Base-by-base conservation (phyloP, 306 rosid genomes). In the Pyrus pyrifolia region DNA sequence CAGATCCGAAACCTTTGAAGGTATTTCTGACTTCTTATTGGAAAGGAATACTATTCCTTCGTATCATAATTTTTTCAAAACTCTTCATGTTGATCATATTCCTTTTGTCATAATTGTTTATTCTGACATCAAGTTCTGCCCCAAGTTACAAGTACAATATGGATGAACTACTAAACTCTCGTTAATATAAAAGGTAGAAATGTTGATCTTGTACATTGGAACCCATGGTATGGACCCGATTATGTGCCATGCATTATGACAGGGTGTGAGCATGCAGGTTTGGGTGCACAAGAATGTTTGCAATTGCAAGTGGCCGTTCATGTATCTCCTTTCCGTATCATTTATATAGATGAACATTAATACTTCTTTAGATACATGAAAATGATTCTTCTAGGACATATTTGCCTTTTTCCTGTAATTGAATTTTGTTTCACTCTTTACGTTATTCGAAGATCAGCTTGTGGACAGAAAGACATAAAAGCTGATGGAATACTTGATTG, bases 1-100 rank as follows among this genome's bases (percentile, higher is more conserved):
- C 87, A 9, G 95, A 89, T 68, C 88, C 97, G 3, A 89, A 89
- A 83, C 81, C 86, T 76, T 76, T 89, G 55, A 88, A 92, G 97
- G 97, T 92, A 83, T 62, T 80, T 69, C 76, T 59, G 65, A 38
- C 40, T 67, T 76, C 67, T 68, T 38, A 7, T 15, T 13, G 21
- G 66, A 12, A 74, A 52, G 62, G 29, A 40, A 17, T 29, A 12
- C 44, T 22, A 21, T 23, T 14, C 19, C 35, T 30, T 44, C 5
- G 9, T 31, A 12, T 61, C 15, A 2, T 17, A 6, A 18, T 31
- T 64, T 25, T 66, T 40, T 66, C 51, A 38, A 18, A 35, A 40
- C 70, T 66, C 44, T 66, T 66, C 51, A 33, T 35, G 70, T 35
- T 29, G 46, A 4, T n/a, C 14, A 65, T 49, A 9, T 49, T 17